Evolutionary conservation across 768 basidiomycete species (phyloP), one percentile per base, ranked within the genome.

Genomic region (Mycena olivaceomarginata): DNA sequence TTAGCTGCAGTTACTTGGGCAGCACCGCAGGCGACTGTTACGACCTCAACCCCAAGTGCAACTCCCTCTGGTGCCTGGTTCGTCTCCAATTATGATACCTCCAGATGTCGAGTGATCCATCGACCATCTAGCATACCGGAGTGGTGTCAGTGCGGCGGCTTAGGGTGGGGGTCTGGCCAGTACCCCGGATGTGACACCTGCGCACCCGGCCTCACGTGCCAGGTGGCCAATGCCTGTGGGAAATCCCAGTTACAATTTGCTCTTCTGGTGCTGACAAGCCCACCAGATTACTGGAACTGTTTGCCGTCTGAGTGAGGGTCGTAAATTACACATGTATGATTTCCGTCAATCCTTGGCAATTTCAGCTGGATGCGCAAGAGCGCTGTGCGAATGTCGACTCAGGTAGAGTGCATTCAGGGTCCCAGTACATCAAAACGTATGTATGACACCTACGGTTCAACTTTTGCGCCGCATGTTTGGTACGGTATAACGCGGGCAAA

Each of bases 31-130:
- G 64, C 64, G n/a, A 66, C 64, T 45, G 43, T 66, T 45, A 46
- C 64, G 64, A 66, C 64, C 64, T 62, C 60, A 39, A 62, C 39
- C 60, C 43, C 64, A 46, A 66, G 64, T 46, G 64, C 64, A 66
- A 66, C 64, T 66, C 64, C 64, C 64, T 66, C 64, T 66, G 64
- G 64, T 66, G 64, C 64, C 64, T 66, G 64, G 64, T 66, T 66
- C 43, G 64, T 66, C n/a, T 22, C 43, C 43, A 66, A 66, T 66
- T 46, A 66, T 66, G 43, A 66, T 25, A 66, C 64, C 64, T 66
- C 64, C 64, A 66, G 43, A 46, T 10, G 41, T 66, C 45, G 64
- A 66, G 64, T 66, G 43, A 66, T 66, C 64, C 43, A 66, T 66
- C 43, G 64, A 66, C 43, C 64, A 66, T 66, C n/a, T 66, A 66